Percentiles rank a stretch among this genome's conserved stretches.
phyloP scores from a whole-genome alignment of 2,329 filamentous ascomycete species.

The Bisporella sp. region DNA sequence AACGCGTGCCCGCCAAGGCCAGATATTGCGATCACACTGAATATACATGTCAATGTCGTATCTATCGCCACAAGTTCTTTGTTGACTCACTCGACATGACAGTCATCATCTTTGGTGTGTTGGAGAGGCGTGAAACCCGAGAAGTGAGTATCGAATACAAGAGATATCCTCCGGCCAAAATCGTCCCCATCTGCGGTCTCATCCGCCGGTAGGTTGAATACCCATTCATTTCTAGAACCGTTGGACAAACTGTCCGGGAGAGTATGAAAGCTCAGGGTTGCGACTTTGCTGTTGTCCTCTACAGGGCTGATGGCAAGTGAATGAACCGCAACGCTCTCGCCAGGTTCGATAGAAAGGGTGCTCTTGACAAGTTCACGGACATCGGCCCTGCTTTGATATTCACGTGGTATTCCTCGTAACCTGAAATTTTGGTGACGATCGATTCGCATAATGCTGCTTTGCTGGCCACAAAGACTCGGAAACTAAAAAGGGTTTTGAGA shows the following conservation, averaged over 20 bases:
- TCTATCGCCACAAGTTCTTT: neutral
- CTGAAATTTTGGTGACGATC: neutral
- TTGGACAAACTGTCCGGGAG: neutral
- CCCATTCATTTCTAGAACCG: neutral
- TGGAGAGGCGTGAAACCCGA: neutral
- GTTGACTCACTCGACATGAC: neutral
- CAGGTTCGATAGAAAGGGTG: neutral
- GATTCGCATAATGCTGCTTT: too few relatives aligned
- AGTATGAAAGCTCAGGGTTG: neutral
- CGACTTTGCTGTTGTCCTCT: neutral
- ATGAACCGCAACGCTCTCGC: neutral
- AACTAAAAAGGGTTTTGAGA: too few relatives aligned
- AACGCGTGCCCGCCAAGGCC: conserved; percentile 25
- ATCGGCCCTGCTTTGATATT: neutral
- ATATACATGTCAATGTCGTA: neutral
- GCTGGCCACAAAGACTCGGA: too few relatives aligned
- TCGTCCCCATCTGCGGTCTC: neutral
- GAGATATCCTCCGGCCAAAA: neutral
- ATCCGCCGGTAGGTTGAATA: neutral
- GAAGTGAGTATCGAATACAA: neutral
- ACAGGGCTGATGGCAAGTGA: neutral
- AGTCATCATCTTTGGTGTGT: neutral
- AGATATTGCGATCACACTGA: conserved; percentile 12
- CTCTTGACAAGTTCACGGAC: neutral
- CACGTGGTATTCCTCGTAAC: neutral